These are phyloP conservation scores for Margaritispora aquatica DNA, from an alignment of 495 filamentous ascomycete species.

Conservation along the genomic window DNA sequence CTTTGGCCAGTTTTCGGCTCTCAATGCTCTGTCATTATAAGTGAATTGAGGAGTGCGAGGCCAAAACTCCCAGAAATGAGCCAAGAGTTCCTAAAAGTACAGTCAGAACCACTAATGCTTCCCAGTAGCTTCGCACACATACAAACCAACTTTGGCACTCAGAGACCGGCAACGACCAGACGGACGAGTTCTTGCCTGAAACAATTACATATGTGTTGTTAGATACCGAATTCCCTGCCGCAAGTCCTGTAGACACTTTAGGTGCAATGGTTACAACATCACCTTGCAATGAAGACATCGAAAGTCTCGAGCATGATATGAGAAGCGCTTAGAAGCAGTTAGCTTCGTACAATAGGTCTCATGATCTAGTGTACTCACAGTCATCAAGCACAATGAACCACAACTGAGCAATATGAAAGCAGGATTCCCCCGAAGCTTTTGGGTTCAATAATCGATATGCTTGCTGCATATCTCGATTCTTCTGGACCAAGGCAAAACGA, in stretches of 20 bases:
- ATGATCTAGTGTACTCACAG: conserved; percentile 16
- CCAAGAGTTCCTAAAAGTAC: conserved; percentile 24
- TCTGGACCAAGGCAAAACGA: conserved; percentile 23
- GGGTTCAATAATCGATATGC: conserved; percentile 27
- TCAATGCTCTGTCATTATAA: conserved; percentile 18
- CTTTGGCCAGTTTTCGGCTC: conserved; percentile 25
- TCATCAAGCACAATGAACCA: conserved; percentile 34
- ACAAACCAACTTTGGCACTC: conserved; percentile 35
- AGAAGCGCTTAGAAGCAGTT: neutral
- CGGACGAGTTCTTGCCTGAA: conserved; percentile 15
- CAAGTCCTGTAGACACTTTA: neutral
- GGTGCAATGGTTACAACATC: neutral
- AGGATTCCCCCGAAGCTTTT: conserved; percentile 21
- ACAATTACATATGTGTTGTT: conserved; percentile 10
- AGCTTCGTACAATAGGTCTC: neutral
- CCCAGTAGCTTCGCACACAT: conserved; percentile 6
- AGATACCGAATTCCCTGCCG: neutral
- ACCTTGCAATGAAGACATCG: neutral
- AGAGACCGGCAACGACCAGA: conserved; percentile 25
- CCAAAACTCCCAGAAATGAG: conserved; percentile 33
- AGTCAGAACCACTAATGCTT: neutral
- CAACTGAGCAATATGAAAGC: conserved; percentile 34
- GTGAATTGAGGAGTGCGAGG: conserved; percentile 23
- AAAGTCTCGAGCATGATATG: neutral
- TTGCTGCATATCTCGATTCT: conserved; percentile 34